A percentile compares a stretch with the other conserved stretches of the same genome.
Evolutionary conservation across 768 basidiomycete genomes (phyloP).

Genomic region (Mycena crocata): DNA sequence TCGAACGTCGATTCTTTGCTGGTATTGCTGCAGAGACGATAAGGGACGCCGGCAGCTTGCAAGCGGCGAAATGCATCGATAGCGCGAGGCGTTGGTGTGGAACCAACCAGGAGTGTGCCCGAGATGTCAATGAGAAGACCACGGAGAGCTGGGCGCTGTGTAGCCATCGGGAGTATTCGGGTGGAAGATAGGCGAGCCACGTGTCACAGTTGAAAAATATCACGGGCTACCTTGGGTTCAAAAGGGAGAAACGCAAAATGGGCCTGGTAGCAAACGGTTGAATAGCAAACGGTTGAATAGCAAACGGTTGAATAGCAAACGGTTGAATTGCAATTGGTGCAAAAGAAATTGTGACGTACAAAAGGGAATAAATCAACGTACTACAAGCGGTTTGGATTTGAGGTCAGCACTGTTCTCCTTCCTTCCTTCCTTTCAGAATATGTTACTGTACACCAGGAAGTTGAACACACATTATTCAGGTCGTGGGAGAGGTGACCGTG

Average conservation of each 20-base stretch:
- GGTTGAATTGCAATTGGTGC: too few species aligned
- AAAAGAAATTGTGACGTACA: too few species aligned
- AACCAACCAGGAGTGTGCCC: slow-evolving; percentile 71
- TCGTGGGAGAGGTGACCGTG: slow-evolving; percentile 2
- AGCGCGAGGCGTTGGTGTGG: slow-evolving; percentile 60
- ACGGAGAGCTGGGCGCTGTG: slow-evolving; percentile 55
- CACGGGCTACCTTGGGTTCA: too few species aligned
- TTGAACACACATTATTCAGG: slow-evolving; percentile 3
- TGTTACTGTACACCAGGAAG: too few species aligned
- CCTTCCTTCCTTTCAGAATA: background rate
- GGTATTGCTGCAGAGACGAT: slow-evolving; percentile 75
- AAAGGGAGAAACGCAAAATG: too few species aligned
- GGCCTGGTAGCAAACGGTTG: too few species aligned
- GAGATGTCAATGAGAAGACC: slow-evolving; percentile 76
- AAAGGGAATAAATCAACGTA: too few species aligned
- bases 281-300: too few species aligned
- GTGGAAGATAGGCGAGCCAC: too few species aligned
- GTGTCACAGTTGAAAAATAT: too few species aligned
- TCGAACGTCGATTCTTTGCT: slow-evolving; percentile 69
- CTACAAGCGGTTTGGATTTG: slow-evolving; percentile 26
- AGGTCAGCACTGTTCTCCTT: slow-evolving; percentile 21
- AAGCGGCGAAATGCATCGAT: slow-evolving; percentile 56
- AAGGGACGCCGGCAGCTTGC: slow-evolving; percentile 48
- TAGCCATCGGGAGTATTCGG: too few species aligned
- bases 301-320: too few species aligned